Percentiles rank a stretch among this genome's conserved stretches.
These are phyloP conservation scores for Cyclanthera cordifolia DNA, from an alignment of 306 rosid species.

Conservation along the genomic window DNA sequence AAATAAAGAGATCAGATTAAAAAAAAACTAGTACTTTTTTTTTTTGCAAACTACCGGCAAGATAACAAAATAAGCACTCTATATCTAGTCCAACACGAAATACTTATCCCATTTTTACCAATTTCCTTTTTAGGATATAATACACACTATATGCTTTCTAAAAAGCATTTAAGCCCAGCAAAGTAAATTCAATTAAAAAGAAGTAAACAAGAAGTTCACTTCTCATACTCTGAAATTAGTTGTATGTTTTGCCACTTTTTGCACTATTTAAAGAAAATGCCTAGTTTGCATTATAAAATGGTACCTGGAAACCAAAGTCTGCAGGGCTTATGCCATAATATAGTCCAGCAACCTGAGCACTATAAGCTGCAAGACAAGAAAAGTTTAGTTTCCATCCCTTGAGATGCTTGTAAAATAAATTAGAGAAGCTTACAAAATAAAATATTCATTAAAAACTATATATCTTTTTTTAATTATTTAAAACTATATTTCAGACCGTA, in stretches of 20 bases:
- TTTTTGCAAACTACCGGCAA: background rate
- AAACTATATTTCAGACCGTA: background rate
- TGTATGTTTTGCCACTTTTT: too few relatives aligned
- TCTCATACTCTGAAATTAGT: background rate
- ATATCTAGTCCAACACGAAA: background rate
- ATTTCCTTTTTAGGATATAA: background rate
- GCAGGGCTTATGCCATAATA: slow-evolving; percentile 38
- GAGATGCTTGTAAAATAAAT: background rate
- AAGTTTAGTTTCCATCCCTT: background rate
- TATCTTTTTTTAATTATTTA: background rate
- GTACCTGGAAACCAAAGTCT: slow-evolving; percentile 78
- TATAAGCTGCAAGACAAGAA: slow-evolving; percentile 49
- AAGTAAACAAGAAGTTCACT: background rate
- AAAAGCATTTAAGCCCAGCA: background rate
- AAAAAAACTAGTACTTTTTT: background rate
- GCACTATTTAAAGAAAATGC: background rate
- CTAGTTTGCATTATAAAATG: background rate
- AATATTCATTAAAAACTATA: background rate
- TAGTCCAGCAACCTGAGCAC: slow-evolving; percentile 84
- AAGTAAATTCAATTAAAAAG: background rate
- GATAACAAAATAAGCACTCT: background rate
- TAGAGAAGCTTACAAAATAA: background rate
- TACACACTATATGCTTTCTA: too few relatives aligned
- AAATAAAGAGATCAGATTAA: background rate
- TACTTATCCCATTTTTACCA: background rate